Percentiles rank a stretch among this genome's conserved stretches.
These are phyloP conservation scores for Candida sojae DNA, from an alignment of 1,139 yeast species.

Conservation along the genomic window DNA sequence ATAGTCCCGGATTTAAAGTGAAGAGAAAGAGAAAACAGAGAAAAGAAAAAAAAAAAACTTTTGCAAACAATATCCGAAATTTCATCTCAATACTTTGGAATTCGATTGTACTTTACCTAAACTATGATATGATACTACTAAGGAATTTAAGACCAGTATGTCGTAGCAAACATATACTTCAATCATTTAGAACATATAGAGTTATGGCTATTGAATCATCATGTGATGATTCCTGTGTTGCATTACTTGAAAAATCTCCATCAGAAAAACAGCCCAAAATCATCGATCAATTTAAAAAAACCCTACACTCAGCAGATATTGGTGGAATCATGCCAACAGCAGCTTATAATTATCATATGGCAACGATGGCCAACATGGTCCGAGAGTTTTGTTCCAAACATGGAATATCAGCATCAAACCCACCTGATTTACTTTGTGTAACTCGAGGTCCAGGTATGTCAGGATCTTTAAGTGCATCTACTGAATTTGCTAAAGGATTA, in stretches of 20 bases:
- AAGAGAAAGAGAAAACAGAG: no score
- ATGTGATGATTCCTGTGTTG: constrained; percentile 93
- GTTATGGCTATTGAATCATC: constrained; percentile 90
- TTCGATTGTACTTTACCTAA: neutral
- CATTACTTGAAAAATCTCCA: constrained; percentile 58
- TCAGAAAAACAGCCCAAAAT: constrained; percentile 40
- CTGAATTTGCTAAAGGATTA: constrained; percentile 84
- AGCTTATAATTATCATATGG: constrained; percentile 81
- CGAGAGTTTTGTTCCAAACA: constrained; percentile 28
- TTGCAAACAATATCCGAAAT: no score
- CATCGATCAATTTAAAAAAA: constrained; percentile 61
- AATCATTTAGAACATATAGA: constrained; percentile 42
- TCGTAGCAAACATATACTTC: neutral
- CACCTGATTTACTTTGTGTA: constrained; percentile 80
- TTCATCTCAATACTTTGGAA: no score
- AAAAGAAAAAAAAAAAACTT: no score
- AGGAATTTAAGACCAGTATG: neutral
- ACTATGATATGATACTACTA: constrained; percentile 14
- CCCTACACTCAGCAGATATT: constrained; percentile 61
- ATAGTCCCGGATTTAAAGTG: no score
- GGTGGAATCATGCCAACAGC: constrained; percentile 92
- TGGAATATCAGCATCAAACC: constrained; percentile 22
- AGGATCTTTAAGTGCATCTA: constrained; percentile 81
- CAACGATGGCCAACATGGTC: constrained; percentile 37
- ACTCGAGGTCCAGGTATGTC: constrained; percentile 98